phyloP scores from a whole-genome alignment of 768 basidiomycete species.

The Phaffia tasmanica region DNA sequence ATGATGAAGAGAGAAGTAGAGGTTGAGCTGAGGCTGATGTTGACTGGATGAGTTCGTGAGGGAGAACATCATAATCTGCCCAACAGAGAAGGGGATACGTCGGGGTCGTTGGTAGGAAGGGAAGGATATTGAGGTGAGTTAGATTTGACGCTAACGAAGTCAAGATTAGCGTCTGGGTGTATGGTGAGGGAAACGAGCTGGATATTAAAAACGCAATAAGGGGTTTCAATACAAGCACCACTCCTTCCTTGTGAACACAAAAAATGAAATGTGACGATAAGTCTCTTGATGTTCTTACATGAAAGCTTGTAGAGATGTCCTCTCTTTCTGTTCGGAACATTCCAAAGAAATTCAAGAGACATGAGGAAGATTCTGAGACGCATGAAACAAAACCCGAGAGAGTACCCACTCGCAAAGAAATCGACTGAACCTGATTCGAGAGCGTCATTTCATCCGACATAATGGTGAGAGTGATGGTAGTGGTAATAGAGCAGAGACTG shows the following conservation, averaged over 20 bases:
- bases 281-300: conserved; percentile 3
- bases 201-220: background rate
- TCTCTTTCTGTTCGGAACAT: background rate
- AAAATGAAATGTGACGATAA: background rate
- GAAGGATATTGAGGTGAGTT: conserved; percentile 34
- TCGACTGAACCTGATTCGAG: too few species aligned
- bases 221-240: background rate
- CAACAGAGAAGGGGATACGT: conserved; percentile 34
- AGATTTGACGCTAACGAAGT: conserved; percentile 40
- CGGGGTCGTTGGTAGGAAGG: conserved; percentile 29
- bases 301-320: background rate
- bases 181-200: conserved; percentile 49
- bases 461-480: too few species aligned
- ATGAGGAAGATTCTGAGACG: too few species aligned
- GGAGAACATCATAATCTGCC: conserved; percentile 78
- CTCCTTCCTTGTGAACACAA: background rate
- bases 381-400: too few species aligned
- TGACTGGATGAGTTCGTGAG: conserved; percentile 53
- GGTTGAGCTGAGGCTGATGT: conserved; percentile 32
- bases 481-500: too few species aligned
- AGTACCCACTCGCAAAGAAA: too few species aligned
- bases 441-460: too few species aligned
- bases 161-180: conserved; percentile 46
- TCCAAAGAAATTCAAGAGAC: too few species aligned
- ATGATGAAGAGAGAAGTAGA: conserved; percentile 57